Percentiles rank a stretch among this genome's conserved stretches.
These are phyloP conservation scores for Chytriomyces hyalinus DNA, from an alignment of 192 early-diverging fungal genomes.

Conservation along the genomic window DNA sequence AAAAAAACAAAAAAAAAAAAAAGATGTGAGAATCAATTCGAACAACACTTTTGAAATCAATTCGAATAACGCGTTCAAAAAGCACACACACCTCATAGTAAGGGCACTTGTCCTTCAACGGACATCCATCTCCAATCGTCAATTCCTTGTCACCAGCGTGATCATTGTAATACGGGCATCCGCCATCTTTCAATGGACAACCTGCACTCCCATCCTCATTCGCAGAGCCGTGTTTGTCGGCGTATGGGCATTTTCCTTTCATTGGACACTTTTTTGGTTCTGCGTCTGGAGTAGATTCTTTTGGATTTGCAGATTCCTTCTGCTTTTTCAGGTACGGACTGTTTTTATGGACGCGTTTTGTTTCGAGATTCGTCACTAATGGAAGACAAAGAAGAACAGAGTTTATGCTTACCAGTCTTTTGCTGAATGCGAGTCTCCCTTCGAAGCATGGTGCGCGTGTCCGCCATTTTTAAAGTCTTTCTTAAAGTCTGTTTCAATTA, in stretches of 20 bases:
- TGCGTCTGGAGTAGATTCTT: background rate
- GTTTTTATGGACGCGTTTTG: background rate
- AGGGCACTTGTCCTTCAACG: conserved; percentile 43
- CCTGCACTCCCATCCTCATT: background rate
- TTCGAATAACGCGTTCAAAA: background rate
- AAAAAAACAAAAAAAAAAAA: background rate
- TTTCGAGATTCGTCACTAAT: background rate
- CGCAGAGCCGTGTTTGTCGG: background rate
- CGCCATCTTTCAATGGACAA: conserved; percentile 40
- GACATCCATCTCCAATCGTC: conserved; percentile 36
- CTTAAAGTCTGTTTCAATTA: conserved; percentile 7
- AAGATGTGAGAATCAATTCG: background rate
- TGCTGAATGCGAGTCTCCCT: conserved; percentile 10
- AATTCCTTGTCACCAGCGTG: conserved; percentile 38
- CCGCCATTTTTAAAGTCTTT: conserved; percentile 31
- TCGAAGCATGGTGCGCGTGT: conserved; percentile 17
- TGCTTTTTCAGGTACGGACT: conserved; percentile 16
- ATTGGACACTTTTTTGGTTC: background rate
- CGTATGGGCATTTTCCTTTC: conserved; percentile 17
- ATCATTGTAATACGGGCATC: conserved; percentile 45
- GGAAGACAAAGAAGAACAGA: background rate
- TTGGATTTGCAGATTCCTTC: background rate
- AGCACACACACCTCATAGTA: conserved; percentile 37
- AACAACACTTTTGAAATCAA: too few relatives aligned
- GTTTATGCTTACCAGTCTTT: conserved; percentile 5